A percentile compares a stretch with the other conserved stretches of the same genome.
Conservation (phyloP, 129 eudicot species). For the Flaveria bidentis region DNA sequence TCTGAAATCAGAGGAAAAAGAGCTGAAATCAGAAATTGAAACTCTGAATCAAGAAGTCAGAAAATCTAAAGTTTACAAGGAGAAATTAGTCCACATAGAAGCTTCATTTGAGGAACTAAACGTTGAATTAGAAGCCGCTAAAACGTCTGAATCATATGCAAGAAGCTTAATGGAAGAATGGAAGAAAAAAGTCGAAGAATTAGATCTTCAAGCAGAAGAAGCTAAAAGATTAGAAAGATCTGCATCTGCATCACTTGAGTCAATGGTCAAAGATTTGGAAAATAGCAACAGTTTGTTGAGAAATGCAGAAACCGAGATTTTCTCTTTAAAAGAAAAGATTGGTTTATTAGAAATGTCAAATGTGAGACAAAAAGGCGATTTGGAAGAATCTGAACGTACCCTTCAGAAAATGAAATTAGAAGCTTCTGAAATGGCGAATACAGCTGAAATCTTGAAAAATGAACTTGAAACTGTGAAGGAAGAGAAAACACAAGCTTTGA, state of each 20-base stretch:
- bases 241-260: constrained; percentile 73
- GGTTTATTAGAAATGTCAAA: constrained; percentile 74
- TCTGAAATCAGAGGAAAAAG: constrained; percentile 31
- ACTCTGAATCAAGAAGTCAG: constrained; percentile 61
- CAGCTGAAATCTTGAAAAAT: constrained; percentile 44
- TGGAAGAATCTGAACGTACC: constrained; percentile 58
- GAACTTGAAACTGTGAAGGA: constrained; percentile 79
- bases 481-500: constrained; percentile 64
- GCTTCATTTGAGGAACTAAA: constrained; percentile 65
- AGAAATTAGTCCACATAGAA: constrained; percentile 59
- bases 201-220: constrained; percentile 64
- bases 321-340: constrained; percentile 74
- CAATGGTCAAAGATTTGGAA: constrained; percentile 75
- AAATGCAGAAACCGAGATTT: constrained; percentile 70
- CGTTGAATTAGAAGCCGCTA: constrained; percentile 85
- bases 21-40: constrained; percentile 53
- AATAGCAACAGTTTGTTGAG: constrained; percentile 60
- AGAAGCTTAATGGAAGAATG: constrained; percentile 71
- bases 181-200: constrained; percentile 65
- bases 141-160: constrained; percentile 87
- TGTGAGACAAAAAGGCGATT: constrained; percentile 57
- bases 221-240: constrained; percentile 77
- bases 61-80: constrained; percentile 51
- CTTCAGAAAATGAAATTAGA: constrained; percentile 56
- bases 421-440: constrained; percentile 55